Percentiles rank a stretch among this genome's conserved stretches.
These are phyloP conservation scores for Trichophaea hybrida DNA, from an alignment of 2,329 filamentous ascomycete genomes.

Conservation along the genomic window DNA sequence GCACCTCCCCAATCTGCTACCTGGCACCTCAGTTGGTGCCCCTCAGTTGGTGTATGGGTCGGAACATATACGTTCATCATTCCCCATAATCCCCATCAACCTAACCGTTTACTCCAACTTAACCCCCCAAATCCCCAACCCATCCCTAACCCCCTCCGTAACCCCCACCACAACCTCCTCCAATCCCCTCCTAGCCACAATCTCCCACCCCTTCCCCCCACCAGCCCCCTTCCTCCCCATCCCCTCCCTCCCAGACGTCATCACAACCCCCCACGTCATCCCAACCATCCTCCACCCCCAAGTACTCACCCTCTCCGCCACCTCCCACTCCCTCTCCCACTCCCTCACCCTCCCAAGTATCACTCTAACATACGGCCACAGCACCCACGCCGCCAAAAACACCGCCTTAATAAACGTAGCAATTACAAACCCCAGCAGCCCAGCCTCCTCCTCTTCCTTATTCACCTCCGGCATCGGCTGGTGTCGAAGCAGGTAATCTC, in stretches of 20 bases:
- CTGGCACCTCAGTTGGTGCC: no score
- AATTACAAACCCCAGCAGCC: neutral
- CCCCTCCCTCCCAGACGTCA: neutral
- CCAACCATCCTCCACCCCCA: neutral
- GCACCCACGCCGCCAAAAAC: neutral
- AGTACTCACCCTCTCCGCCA: neutral
- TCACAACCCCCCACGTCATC: neutral
- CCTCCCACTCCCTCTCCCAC: conserved; percentile 1
- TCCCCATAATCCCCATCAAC: neutral
- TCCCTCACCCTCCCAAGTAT: neutral
- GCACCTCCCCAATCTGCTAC: no score
- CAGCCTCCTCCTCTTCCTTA: neutral
- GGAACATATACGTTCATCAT: no score
- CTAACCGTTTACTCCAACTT: neutral
- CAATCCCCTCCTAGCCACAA: neutral
- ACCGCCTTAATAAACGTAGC: neutral
- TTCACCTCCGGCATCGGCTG: neutral
- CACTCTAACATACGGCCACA: neutral
- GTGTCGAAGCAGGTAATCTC: neutral
- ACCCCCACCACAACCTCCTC: neutral
- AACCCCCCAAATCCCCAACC: neutral
- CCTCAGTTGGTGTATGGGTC: no score
- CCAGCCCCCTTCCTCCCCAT: neutral
- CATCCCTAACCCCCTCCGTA: neutral
- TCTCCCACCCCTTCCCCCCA: neutral